Evolutionary conservation across 345 rosid species (phyloP), one percentile per base, ranked within the genome.

Genomic region (Microthlaspi erraticum): DNA sequence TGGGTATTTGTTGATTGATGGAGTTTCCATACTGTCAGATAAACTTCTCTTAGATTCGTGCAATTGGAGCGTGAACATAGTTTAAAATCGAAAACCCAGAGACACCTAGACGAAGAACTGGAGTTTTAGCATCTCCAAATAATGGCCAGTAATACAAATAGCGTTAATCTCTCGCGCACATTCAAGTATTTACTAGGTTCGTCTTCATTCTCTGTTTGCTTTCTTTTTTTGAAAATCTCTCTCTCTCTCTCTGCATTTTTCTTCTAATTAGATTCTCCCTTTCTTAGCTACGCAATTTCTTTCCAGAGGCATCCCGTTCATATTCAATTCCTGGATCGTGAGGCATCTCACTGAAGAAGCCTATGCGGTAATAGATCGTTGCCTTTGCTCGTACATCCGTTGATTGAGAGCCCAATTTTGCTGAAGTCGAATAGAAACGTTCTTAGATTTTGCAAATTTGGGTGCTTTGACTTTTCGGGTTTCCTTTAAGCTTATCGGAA

Each of bases 241-340:
- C 33, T 43, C 11, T 58, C 23, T 17, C 49, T 26, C 33, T 43
- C 11, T 65, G 50, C 41, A 36, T 7, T 60, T n/a, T 33, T 31
- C 32, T 44, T 17, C 64, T 46, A 17, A 57, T 51, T 46, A 8
- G 16, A 2, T 38, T 54, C 33, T 51, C 29, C 7, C 0, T 34
- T 42, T 39, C 18, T 77, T 75, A 86, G 93, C 90, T 65, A 88
- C 98, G 2, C 97, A 90, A 83, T 81, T 92, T 39, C 67, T 88
- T 52, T 89, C 97, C 23, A 84, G 96, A 73, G 94, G 94, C 76
- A 91, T 91, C 59, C 94, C 98, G 1, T 93, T 93, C 62, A 70
- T 89, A 36, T 89, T 91, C 82, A 94, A 89, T 77, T 83, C 89
- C 2, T 91, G 95, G 98, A 81, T 94, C 60, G 95, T 91, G 32